Conservation (phyloP, 768 basidiomycete species). For the Leccinellum luteum region DNA sequence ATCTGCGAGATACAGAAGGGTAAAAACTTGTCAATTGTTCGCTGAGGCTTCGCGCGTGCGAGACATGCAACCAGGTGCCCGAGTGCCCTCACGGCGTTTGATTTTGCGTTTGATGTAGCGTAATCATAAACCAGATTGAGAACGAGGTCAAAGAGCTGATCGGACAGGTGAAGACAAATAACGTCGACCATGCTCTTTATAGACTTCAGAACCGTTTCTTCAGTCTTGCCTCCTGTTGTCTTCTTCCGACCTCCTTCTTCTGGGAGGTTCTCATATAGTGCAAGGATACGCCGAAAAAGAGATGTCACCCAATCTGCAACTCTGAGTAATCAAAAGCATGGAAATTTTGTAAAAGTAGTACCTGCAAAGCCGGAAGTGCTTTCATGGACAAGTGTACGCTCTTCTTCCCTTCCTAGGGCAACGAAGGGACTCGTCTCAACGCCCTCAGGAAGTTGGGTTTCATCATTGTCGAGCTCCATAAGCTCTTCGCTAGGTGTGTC, state of each 20-base stretch:
- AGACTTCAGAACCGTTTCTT: constrained; percentile 73
- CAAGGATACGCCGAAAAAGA: constrained; percentile 73
- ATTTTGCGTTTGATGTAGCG: constrained; percentile 83
- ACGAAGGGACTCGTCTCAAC: constrained; percentile 34
- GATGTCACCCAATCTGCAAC: constrained; percentile 73
- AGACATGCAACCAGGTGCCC: constrained; percentile 85
- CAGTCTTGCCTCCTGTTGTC: constrained; percentile 77
- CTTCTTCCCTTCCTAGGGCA: constrained; percentile 57
- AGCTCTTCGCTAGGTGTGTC: constrained; percentile 53
- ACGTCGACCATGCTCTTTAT: constrained; percentile 80
- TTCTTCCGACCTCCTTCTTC: constrained; percentile 91
- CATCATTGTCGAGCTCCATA: constrained; percentile 50
- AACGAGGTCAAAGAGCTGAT: constrained; percentile 76
- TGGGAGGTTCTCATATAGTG: constrained; percentile 88
- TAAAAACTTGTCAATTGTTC: constrained; percentile 77
- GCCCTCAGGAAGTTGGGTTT: constrained; percentile 51
- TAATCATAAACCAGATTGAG: constrained; percentile 85
- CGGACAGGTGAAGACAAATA: constrained; percentile 66
- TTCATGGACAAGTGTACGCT: constrained; percentile 69
- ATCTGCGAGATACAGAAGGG: constrained; percentile 76
- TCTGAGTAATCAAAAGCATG: not conserved
- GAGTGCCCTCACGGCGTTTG: constrained; percentile 88
- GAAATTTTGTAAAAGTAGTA: constrained; percentile 28
- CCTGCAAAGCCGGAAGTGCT: constrained; percentile 79
- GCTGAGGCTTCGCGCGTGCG: constrained; percentile 71